A percentile compares a stretch with the other conserved stretches of the same genome.
Evolutionary conservation across 1,139 yeast genomes (phyloP).

Genomic region (Candida sp.): DNA sequence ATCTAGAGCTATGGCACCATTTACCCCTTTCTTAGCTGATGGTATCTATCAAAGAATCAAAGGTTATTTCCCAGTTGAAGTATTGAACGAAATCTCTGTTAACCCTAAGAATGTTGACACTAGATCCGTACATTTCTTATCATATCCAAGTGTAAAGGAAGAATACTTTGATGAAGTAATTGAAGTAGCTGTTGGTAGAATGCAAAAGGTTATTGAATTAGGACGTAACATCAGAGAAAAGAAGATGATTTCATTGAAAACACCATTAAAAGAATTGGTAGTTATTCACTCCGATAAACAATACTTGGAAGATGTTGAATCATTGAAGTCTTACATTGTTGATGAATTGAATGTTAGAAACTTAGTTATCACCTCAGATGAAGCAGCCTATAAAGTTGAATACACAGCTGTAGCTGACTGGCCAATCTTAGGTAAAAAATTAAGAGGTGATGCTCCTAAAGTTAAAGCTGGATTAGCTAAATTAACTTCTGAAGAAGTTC

Average conservation of each 20-base stretch:
- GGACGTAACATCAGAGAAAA: constrained; percentile 98
- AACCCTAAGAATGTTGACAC: constrained; percentile 48
- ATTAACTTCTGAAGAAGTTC: constrained; percentile 79
- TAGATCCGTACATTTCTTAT: constrained; percentile 89
- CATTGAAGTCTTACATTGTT: constrained; percentile 71
- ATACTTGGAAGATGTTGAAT: constrained; percentile 75
- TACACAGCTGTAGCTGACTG: constrained; percentile 97
- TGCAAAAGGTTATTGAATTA: constrained; percentile 96
- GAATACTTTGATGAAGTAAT: constrained; percentile 77
- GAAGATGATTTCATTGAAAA: constrained; percentile 89
- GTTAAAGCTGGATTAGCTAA: constrained; percentile 92
- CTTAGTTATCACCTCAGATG: constrained; percentile 84
- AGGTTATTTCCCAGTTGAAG: constrained; percentile 54
- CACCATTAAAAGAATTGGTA: constrained; percentile 87
- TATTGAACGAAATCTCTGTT: constrained; percentile 41
- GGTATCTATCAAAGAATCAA: constrained; percentile 78
- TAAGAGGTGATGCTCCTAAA: constrained; percentile 88
- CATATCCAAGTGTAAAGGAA: constrained; percentile 82
- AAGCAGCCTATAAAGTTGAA: constrained; percentile 85
- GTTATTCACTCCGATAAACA: constrained; percentile 76
- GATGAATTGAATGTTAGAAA: constrained; percentile 95
- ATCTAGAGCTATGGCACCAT: constrained; percentile 97
- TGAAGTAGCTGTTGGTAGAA: constrained; percentile 84
- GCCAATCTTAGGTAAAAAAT: constrained; percentile 97
- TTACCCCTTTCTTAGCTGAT: constrained; percentile 95